phyloP scores from a whole-genome alignment of 192 early-diverging fungal species.

The Geranomyces michiganensis region DNA sequence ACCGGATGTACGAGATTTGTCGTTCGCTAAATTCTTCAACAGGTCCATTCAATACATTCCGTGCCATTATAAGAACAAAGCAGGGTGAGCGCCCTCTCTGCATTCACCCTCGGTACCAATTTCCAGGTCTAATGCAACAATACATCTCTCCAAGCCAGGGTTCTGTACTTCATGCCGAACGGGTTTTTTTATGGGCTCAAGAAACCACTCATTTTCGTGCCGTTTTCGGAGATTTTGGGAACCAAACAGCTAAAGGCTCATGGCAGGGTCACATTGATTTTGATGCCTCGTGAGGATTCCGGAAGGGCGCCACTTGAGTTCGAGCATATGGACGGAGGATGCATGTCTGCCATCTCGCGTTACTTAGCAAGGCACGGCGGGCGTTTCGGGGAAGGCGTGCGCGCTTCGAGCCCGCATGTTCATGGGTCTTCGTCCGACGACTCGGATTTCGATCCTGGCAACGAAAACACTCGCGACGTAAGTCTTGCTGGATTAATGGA shows the following conservation, averaged over 20 bases:
- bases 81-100: background rate
- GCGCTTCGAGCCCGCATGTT: background rate
- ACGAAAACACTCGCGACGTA: background rate
- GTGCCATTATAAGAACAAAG: constrained; percentile 15
- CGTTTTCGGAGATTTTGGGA: constrained; percentile 30
- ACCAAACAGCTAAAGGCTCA: no score
- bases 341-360: no score
- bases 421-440: constrained; percentile 27
- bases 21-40: background rate
- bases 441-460: constrained; percentile 32
- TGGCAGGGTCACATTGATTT: background rate
- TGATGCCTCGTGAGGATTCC: background rate
- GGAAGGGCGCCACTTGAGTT: constrained; percentile 8
- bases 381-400: constrained; percentile 5
- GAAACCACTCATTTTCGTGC: constrained; percentile 57
- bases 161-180: constrained; percentile 32
- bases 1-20: constrained; percentile 1
- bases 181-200: constrained; percentile 60
- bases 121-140: constrained; percentile 13
- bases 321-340: no score
- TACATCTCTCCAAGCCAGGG: constrained; percentile 23
- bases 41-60: background rate
- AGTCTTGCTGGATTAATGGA: no score
- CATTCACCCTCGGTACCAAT: background rate
- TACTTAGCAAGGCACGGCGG: constrained; percentile 11